Evolutionary conservation across 2,329 filamentous ascomycete species (phyloP).

Genomic region (Colletotrichum eremochloae): DNA sequence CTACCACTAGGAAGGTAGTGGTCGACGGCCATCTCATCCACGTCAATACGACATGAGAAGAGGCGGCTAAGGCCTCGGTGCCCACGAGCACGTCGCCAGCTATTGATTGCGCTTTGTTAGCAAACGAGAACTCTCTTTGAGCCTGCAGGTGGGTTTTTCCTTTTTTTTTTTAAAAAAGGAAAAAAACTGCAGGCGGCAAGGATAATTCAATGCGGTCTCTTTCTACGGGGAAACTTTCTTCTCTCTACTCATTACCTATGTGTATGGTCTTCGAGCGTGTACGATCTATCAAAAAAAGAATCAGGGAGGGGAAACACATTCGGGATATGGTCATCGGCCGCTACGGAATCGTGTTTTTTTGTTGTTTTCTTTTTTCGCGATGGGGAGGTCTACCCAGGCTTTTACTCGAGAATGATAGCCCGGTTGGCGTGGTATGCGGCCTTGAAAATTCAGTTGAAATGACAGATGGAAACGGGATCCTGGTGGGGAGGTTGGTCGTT

Average conservation of each 20-base stretch:
- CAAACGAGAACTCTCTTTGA: slow-evolving; percentile 42
- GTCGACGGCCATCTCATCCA: slow-evolving; percentile 42
- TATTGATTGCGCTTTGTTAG: slow-evolving; percentile 36
- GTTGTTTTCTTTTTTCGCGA: slow-evolving; percentile 43
- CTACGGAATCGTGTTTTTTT: slow-evolving; percentile 43
- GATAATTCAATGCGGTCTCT: slow-evolving; percentile 42
- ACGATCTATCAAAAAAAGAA: slow-evolving; percentile 44
- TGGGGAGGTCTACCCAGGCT: slow-evolving; percentile 39
- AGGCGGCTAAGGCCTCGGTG: slow-evolving; percentile 16
- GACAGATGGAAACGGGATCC: slow-evolving; percentile 37
- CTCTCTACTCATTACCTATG: slow-evolving; percentile 42
- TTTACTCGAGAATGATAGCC: slow-evolving; percentile 42
- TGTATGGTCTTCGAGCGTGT: slow-evolving; percentile 44
- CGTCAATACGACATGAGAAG: neutral
- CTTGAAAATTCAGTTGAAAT: slow-evolving; percentile 41
- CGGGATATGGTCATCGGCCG: slow-evolving; percentile 42
- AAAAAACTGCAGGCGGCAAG: slow-evolving; percentile 37
- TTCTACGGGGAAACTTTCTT: slow-evolving; percentile 39
- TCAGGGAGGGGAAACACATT: slow-evolving; percentile 44
- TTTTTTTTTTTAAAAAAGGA: too few species aligned
- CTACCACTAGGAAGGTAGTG: slow-evolving; percentile 63
- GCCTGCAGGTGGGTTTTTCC: slow-evolving; percentile 27
- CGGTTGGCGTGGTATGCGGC: slow-evolving; percentile 36
- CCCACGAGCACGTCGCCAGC: slow-evolving; percentile 24
- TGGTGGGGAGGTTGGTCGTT: slow-evolving; percentile 36